These are phyloP conservation scores for Pleurotus tuoliensis DNA, from an alignment of 768 basidiomycete species.

Conservation along the genomic window DNA sequence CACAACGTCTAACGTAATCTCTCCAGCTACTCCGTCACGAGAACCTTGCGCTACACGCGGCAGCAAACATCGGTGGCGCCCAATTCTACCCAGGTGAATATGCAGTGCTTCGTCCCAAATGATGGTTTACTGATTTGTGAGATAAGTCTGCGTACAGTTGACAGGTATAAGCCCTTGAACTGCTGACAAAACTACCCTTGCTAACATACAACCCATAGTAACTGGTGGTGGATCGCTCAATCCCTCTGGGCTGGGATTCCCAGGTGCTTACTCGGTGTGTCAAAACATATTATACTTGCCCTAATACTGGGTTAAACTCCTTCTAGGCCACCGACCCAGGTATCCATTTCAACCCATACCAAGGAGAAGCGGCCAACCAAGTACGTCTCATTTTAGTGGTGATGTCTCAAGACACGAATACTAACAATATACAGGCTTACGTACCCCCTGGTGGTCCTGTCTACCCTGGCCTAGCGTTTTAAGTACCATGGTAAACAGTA, in stretches of 20 bases:
- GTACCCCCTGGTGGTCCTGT: slow-evolving; percentile 30
- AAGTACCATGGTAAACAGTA: not conserved
- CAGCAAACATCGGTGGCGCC: slow-evolving; percentile 26
- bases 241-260: slow-evolving; percentile 34
- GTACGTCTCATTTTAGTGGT: slow-evolving; percentile 11
- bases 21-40: slow-evolving; percentile 33
- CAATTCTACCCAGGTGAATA: slow-evolving; percentile 32
- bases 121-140: not conserved
- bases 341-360: slow-evolving; percentile 32
- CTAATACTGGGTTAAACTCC: not conserved
- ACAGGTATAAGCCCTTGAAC: slow-evolving; percentile 16
- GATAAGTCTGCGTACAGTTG: slow-evolving; percentile 31
- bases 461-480: slow-evolving; percentile 22
- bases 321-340: slow-evolving; percentile 29
- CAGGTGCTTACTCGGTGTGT: slow-evolving; percentile 27
- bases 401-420: not conserved
- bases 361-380: slow-evolving; percentile 31
- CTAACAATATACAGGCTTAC: slow-evolving; percentile 14
- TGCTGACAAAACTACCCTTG: too few species aligned
- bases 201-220: slow-evolving; percentile 14
- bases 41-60: slow-evolving; percentile 34
- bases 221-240: slow-evolving; percentile 31
- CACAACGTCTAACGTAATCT: not conserved
- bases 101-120: not conserved
- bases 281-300: not conserved